Conservation (phyloP, 305 asterid genomes). For the Plantago lanceolata region DNA sequence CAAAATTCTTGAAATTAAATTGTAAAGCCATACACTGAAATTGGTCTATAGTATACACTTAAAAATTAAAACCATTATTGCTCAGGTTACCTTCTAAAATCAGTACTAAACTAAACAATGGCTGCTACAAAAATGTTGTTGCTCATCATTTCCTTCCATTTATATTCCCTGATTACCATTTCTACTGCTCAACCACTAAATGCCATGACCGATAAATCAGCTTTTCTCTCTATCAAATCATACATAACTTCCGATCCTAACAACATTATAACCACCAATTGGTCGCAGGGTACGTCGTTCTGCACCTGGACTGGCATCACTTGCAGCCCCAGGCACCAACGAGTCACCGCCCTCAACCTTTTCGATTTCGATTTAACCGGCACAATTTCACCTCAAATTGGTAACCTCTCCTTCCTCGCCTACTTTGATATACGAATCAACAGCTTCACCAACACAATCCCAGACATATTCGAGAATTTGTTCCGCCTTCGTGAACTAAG, state of each 20-base stretch:
- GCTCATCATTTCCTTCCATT: background rate
- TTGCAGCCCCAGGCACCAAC: conserved; percentile 8
- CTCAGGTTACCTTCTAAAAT: too few relatives aligned
- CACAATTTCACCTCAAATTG: conserved; percentile 1
- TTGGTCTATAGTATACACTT: too few relatives aligned
- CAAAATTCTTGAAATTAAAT: too few relatives aligned
- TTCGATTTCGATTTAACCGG: conserved; percentile 7
- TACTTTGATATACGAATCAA: conserved; percentile 1
- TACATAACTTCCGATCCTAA: conserved; percentile 20
- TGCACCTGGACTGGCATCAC: conserved; percentile 24
- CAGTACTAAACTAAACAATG: background rate
- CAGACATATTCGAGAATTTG: conserved; percentile 17
- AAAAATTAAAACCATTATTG: too few relatives aligned
- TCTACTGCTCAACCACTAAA: background rate
- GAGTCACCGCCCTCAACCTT: conserved; percentile 16
- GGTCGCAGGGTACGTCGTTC: conserved; percentile 23
- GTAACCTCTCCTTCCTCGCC: conserved; percentile 5
- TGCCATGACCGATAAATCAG: background rate
- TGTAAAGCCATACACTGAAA: too few relatives aligned
- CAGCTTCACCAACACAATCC: conserved; percentile 8
- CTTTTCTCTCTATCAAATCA: conserved; percentile 9
- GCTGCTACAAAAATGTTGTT: background rate
- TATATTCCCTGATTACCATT: background rate
- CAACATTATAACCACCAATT: conserved; percentile 18
- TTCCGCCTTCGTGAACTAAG: conserved; percentile 17